A percentile compares a stretch with the other conserved stretches of the same genome.
phyloP scores from a whole-genome alignment of 2,329 filamentous ascomycete species.

The Ceratocystis variospora region DNA sequence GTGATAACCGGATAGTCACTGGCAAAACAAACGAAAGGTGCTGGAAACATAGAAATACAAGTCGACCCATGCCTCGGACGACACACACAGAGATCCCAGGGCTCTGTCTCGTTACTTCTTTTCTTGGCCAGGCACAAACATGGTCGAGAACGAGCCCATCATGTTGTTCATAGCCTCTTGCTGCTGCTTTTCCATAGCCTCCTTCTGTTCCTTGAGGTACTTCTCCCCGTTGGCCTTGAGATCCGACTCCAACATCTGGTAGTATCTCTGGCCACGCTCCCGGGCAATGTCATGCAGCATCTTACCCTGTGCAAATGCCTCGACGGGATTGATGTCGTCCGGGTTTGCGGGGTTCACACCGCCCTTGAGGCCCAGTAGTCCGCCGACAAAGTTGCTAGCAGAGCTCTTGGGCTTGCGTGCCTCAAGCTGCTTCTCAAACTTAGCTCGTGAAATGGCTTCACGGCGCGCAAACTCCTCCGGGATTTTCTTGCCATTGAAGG shows the following conservation, averaged over 20 bases:
- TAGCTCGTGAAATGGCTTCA: constrained; percentile 70
- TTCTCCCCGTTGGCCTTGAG: constrained; percentile 88
- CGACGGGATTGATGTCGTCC: constrained; percentile 49
- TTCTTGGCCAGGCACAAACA: constrained; percentile 32
- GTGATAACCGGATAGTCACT: too few relatives aligned
- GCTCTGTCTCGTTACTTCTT: neutral
- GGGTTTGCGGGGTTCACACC: neutral
- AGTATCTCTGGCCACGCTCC: constrained; percentile 80
- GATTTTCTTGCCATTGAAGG: constrained; percentile 79
- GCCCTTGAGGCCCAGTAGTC: constrained; percentile 65
- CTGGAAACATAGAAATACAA: neutral
- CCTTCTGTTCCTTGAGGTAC: constrained; percentile 89
- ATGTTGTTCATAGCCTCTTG: constrained; percentile 86
- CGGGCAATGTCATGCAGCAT: constrained; percentile 92
- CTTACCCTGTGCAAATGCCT: constrained; percentile 81
- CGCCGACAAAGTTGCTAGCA: constrained; percentile 53
- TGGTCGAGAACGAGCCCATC: constrained; percentile 61
- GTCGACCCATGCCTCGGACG: too few relatives aligned
- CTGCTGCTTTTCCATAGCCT: constrained; percentile 73
- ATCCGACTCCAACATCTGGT: constrained; percentile 76
- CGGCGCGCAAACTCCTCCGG: constrained; percentile 79
- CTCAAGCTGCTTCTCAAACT: constrained; percentile 67
- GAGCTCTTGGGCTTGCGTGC: constrained; percentile 52
- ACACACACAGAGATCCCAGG: neutral
- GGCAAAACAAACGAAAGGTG: neutral